These are phyloP conservation scores for Didymella sp. DNA, from an alignment of 2,329 filamentous ascomycete genomes.

Conservation along the genomic window DNA sequence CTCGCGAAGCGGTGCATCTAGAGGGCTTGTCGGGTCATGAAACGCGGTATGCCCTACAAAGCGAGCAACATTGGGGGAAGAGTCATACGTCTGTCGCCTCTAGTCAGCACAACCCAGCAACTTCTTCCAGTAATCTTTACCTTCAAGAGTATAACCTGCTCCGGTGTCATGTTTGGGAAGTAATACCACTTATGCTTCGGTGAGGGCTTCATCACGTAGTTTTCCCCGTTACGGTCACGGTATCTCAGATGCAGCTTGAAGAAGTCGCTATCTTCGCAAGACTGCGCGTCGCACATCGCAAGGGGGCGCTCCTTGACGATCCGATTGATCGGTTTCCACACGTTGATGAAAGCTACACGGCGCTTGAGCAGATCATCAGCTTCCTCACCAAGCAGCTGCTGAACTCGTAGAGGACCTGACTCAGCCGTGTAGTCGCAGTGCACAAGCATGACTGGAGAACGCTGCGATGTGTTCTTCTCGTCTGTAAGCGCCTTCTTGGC, in stretches of 20 bases:
- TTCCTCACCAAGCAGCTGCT: conserved; percentile 55
- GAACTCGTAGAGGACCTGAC: conserved; percentile 53
- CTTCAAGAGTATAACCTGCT: conserved; percentile 51
- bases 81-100: conserved; percentile 44
- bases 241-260: conserved; percentile 53
- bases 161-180: conserved; percentile 49
- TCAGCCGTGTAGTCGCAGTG: conserved; percentile 60
- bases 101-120: background rate
- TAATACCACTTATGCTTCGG: conserved; percentile 51
- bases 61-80: conserved; percentile 40
- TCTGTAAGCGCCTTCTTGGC: conserved; percentile 45
- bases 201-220: conserved; percentile 50
- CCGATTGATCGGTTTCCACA: conserved; percentile 57
- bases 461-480: conserved; percentile 44
- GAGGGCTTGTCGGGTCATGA: conserved; percentile 45
- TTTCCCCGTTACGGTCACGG: conserved; percentile 50
- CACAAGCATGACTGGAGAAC: conserved; percentile 59
- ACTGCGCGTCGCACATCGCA: conserved; percentile 52
- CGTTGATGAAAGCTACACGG: conserved; percentile 59
- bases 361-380: conserved; percentile 53
- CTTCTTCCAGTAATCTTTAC: background rate
- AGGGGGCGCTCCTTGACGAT: conserved; percentile 52
- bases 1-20: conserved; percentile 46
- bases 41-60: conserved; percentile 53
- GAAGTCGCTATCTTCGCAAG: conserved; percentile 48